A percentile compares a stretch with the other conserved stretches of the same genome.
These are phyloP conservation scores for Penicillium manginii DNA, from an alignment of 495 filamentous ascomycete genomes.

Conservation along the genomic window DNA sequence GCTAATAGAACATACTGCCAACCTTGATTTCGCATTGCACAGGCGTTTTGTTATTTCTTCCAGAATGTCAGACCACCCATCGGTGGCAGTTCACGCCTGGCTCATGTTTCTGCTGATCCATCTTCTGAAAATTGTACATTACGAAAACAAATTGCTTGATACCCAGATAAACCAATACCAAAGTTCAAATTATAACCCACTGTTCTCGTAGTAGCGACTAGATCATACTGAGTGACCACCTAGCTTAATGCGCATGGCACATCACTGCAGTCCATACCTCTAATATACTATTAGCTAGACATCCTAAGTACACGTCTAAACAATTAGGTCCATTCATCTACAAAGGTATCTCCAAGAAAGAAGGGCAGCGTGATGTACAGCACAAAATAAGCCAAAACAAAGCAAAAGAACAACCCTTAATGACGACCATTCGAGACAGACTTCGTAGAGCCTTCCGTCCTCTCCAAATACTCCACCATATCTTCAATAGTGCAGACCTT, in stretches of 20 bases:
- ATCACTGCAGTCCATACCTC: background rate
- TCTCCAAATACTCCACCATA: conserved; percentile 78
- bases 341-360: conserved; percentile 22
- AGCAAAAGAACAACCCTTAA: conserved; percentile 21
- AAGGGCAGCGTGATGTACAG: conserved; percentile 26
- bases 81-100: background rate
- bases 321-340: conserved; percentile 26
- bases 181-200: background rate
- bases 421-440: conserved; percentile 42
- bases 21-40: conserved; percentile 22
- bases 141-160: conserved; percentile 33
- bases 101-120: background rate
- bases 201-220: too few relatives aligned
- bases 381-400: conserved; percentile 20
- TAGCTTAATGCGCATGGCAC: too few relatives aligned
- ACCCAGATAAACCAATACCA: conserved; percentile 28
- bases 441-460: conserved; percentile 31
- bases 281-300: background rate
- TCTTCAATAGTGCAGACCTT: conserved; percentile 96
- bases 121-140: conserved; percentile 13
- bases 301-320: conserved; percentile 10
- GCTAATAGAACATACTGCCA: conserved; percentile 24
- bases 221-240: too few relatives aligned
- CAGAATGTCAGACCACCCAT: background rate
- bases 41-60: conserved; percentile 22